These are phyloP conservation scores for Anthracocystis setariae DNA, from an alignment of 1,284 basidiomycete genomes.

Conservation along the genomic window DNA sequence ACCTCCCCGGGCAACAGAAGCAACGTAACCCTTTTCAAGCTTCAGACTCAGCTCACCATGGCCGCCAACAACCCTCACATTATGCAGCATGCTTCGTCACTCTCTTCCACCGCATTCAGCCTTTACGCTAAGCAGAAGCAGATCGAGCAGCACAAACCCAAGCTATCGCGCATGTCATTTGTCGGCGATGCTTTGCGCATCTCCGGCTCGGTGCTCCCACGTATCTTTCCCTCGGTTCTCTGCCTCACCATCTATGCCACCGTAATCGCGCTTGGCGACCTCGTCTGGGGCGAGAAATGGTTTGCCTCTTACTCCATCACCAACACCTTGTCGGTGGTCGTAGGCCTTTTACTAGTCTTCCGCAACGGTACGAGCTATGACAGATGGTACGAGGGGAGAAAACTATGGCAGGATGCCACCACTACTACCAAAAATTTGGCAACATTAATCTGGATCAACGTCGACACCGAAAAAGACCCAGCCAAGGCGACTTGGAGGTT, in stretches of 20 bases:
- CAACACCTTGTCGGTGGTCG: constrained; percentile 86
- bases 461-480: constrained; percentile 65
- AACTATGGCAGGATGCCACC: constrained; percentile 73
- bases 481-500: constrained; percentile 70
- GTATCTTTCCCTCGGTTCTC: constrained; percentile 74
- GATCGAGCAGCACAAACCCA: constrained; percentile 30
- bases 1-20: no score
- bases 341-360: constrained; percentile 71
- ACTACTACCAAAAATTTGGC: constrained; percentile 74
- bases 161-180: constrained; percentile 73
- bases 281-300: constrained; percentile 72
- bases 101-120: constrained; percentile 24
- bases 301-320: constrained; percentile 79
- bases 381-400: constrained; percentile 84
- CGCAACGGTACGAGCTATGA: constrained; percentile 70
- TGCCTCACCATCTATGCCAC: constrained; percentile 81
- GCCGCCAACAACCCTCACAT: neutral
- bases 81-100: constrained; percentile 14
- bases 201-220: constrained; percentile 73
- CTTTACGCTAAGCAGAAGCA: constrained; percentile 28
- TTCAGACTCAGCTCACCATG: neutral
- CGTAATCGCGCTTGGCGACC: constrained; percentile 73
- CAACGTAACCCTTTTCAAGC: neutral
- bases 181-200: constrained; percentile 83
- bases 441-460: constrained; percentile 81